A percentile compares a stretch with the other conserved stretches of the same genome.
phyloP scores from a whole-genome alignment of 1,284 basidiomycete species.

The Cystobasidiaceae sp. region DNA sequence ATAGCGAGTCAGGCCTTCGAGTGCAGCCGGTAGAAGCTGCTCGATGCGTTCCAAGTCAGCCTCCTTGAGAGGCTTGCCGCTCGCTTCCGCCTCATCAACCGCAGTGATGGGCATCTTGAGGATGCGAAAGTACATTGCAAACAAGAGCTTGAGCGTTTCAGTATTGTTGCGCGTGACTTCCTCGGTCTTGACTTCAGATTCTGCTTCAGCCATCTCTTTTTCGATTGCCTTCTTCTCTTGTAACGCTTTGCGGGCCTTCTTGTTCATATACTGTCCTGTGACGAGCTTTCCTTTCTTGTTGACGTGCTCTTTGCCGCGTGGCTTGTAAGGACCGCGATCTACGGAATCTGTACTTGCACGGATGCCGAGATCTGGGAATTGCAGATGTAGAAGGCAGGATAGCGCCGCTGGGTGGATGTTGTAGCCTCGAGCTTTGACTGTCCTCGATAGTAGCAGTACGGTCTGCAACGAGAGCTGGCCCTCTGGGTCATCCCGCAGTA shows the following conservation, averaged over 20 bases:
- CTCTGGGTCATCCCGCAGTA: constrained; percentile 73
- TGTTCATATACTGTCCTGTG: constrained; percentile 54
- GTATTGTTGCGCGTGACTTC: constrained; percentile 83
- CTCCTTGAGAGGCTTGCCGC: too few relatives aligned
- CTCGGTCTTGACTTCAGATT: constrained; percentile 88
- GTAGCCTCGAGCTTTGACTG: constrained; percentile 91
- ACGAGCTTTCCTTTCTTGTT: constrained; percentile 55
- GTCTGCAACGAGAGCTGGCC: constrained; percentile 75
- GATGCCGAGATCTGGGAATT: constrained; percentile 74
- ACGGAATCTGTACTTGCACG: constrained; percentile 61
- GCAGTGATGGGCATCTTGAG: constrained; percentile 66
- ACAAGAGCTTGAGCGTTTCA: constrained; percentile 94
- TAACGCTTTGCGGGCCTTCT: constrained; percentile 45
- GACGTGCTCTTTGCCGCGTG: constrained; percentile 47
- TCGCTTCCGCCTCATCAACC: not conserved
- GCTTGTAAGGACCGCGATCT: constrained; percentile 53
- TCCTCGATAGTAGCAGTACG: constrained; percentile 85
- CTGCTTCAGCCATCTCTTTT: constrained; percentile 86
- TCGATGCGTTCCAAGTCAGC: constrained; percentile 53
- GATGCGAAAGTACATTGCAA: constrained; percentile 95
- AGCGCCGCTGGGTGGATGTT: constrained; percentile 85
- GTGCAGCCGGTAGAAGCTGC: constrained; percentile 75
- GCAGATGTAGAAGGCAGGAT: constrained; percentile 74
- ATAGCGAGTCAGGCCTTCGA: constrained; percentile 87
- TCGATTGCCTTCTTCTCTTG: constrained; percentile 81